These are phyloP conservation scores for Closterium sp. DNA, from an alignment of 139 green algal genomes.

Conservation along the genomic window DNA sequence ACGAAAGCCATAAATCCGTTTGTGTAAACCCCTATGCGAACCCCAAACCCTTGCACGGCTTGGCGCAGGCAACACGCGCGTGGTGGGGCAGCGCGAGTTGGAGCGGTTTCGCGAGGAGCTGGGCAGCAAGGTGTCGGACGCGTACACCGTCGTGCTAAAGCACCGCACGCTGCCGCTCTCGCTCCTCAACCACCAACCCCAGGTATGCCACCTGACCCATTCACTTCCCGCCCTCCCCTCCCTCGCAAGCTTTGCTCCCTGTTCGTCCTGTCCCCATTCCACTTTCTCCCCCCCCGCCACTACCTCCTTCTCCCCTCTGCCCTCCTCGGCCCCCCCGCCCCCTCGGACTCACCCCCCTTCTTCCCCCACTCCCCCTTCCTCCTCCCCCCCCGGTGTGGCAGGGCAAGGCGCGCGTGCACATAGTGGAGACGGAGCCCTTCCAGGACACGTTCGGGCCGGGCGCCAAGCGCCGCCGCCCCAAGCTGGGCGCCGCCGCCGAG, in stretches of 20 bases:
- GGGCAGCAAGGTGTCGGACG: conserved; percentile 80
- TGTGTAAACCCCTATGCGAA: background rate
- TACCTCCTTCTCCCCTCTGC: background rate
- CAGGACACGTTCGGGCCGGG: conserved; percentile 79
- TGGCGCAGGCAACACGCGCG: conserved; percentile 84
- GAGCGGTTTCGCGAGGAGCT: conserved; percentile 94
- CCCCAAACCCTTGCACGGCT: background rate
- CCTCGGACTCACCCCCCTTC: background rate
- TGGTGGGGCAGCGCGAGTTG: conserved; percentile 95
- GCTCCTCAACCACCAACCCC: conserved; percentile 64
- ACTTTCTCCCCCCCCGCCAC: background rate
- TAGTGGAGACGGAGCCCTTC: conserved; percentile 85
- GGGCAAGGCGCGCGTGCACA: conserved; percentile 53
- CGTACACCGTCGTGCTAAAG: conserved; percentile 90
- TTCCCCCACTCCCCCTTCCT: too few species aligned
- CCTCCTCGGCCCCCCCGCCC: too few species aligned
- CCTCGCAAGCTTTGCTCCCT: too few species aligned
- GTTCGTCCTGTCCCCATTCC: background rate
- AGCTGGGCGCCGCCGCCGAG: conserved; percentile 65
- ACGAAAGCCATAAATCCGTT: conserved; percentile 67
- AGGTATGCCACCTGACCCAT: too few species aligned
- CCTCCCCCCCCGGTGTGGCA: background rate
- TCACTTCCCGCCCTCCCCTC: too few species aligned
- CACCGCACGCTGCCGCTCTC: conserved; percentile 93
- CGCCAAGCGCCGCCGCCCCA: conserved; percentile 78